Evolutionary conservation across 2,329 filamentous ascomycete genomes (phyloP), one percentile per base, ranked within the genome.

Genomic region (Beauveria rudraprayagi): DNA sequence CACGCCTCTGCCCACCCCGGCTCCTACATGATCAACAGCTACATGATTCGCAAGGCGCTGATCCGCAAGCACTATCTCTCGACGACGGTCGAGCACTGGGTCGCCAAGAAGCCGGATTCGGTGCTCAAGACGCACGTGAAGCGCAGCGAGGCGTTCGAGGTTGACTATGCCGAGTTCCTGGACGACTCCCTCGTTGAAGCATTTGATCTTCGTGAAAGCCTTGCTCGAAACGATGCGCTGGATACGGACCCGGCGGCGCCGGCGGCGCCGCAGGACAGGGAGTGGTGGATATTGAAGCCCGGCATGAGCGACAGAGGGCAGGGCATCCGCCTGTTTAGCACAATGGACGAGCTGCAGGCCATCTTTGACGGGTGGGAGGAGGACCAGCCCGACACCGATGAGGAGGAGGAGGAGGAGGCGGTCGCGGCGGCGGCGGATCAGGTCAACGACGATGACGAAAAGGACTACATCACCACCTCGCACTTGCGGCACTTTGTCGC

Each of bases 221-320:
- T 95, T 73, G 83, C 83, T 37, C 80, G 79, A 51, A 96, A 96
- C 67, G 58, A 26, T 60, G 19, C 58, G 34, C 19, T 54, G 50
- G 58, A 22, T 24, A 30, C 17, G 43, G 58, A 16, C 5, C 43
- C 17, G 43, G 43, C 16, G 41, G 3, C 41, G 37, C 43, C 10
- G 43, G 43, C 14, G 40, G 3, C 41, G 22, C n/a, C 56, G 40
- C 74, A 73, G 16, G 65, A 65, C 47, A 81, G 82, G 62, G 86
- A 95, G 71, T 99, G 93, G 93, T 99, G 94, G 94, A 97, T 99
- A 66, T 74, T 99, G 63, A 99, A 99, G 75, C 93, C 94, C 0
- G 89, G 93, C 9, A 97, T 99, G 94, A 96, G 91, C 72, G 94
- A 99, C 71, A 84, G 93, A 26, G 94, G 93, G 0, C 92, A 97